Evolutionary conservation across 495 filamentous ascomycete genomes (phyloP), one percentile per base, ranked within the genome.

Genomic region (Diplogelasinospora grovesii): DNA sequence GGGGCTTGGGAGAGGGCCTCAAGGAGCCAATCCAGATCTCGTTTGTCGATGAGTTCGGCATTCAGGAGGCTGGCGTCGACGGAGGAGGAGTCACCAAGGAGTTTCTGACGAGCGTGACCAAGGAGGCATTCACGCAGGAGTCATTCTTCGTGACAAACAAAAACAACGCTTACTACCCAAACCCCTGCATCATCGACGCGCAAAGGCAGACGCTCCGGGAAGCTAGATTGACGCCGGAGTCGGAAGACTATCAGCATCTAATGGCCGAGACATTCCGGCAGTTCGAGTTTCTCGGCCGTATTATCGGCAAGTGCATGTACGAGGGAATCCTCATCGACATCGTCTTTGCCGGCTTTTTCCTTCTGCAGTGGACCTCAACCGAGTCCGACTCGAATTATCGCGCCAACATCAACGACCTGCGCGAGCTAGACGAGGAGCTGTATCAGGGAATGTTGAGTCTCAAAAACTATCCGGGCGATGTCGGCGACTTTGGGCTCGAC

Each of bases 11-110:
- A 0, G 84, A 87, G 11, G 81, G 81, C 1, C 68, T 99, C 40
- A 97, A 97, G 54, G 90, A 99, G 56, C 92, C 93, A 0, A 96
- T 99, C 16, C 89, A 95, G 57, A 97, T 99, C 50, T 90, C 84
- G 10, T 99, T 97, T 52, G 85, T 95, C 11, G 92, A 99, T 52
- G 75, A 86, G 47, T 99, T 95, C 48, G 82, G 82, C 39, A 78
- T 81, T 2, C 70, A 75, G 19, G 92, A 99, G 63, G 89, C 92
- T 5, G 92, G 92, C 22, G 96, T 99, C 43, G 92, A 99, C 57
- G 92, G 92, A 0, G 92, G 92, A 21, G 92, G 92, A 30, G 92
- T 99, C 11, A 97, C 90, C 10, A 99, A 99, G 53, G 92, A 99
- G 52, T 99, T 99, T 50, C 69, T 97, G 21, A 95, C 85, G 0